Evolutionary conservation across 805 yeast species (phyloP).

Genomic region (Saccharomycopsis selenospora): DNA sequence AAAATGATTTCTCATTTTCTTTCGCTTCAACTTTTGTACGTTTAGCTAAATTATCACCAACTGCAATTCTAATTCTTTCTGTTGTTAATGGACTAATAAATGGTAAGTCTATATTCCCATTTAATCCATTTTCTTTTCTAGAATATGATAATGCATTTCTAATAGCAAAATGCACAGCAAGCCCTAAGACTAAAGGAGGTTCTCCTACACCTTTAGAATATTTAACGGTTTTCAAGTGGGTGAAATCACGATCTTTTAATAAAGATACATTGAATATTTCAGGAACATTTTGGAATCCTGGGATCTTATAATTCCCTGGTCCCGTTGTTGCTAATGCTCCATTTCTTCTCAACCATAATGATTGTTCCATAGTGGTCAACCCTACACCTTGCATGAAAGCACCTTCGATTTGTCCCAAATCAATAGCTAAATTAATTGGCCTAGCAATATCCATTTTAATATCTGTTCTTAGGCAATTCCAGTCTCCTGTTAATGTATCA

Average conservation of each 20-base stretch:
- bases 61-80: conserved; percentile 35
- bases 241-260: conserved; percentile 35
- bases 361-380: conserved; percentile 41
- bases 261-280: conserved; percentile 37
- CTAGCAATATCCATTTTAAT: conserved; percentile 44
- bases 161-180: conserved; percentile 37
- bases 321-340: conserved; percentile 40
- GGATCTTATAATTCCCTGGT: conserved; percentile 44
- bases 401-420: conserved; percentile 45
- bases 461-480: conserved; percentile 36
- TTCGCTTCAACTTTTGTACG: conserved; percentile 30
- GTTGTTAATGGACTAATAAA: conserved; percentile 37
- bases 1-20: conserved; percentile 30
- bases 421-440: conserved; percentile 41
- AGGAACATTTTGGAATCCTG: conserved; percentile 43
- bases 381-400: conserved; percentile 46
- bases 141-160: conserved; percentile 37
- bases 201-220: conserved; percentile 44
- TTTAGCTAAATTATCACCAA: conserved; percentile 32
- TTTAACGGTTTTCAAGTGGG: conserved; percentile 38
- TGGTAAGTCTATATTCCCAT: conserved; percentile 25
- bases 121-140: conserved; percentile 29
- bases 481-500: conserved; percentile 42
- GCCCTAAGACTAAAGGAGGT: conserved; percentile 43
- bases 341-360: conserved; percentile 36